phyloP scores from a whole-genome alignment of 2,329 filamentous ascomycete genomes.

The Exophiala sp. region DNA sequence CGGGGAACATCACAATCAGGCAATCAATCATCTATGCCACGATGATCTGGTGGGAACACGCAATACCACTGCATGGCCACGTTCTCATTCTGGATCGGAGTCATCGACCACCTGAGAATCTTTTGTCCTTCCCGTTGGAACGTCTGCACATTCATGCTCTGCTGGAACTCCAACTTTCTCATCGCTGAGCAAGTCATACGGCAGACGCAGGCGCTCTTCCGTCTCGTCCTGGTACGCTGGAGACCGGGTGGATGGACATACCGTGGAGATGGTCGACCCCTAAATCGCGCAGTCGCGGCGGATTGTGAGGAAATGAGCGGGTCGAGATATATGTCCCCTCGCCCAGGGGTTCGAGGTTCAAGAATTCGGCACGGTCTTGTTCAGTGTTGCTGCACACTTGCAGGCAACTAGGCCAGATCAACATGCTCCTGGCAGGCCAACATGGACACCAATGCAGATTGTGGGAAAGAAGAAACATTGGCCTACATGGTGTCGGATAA shows the following conservation, averaged over 20 bases:
- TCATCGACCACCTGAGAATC: slow-evolving; percentile 37
- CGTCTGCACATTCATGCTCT: slow-evolving; percentile 35
- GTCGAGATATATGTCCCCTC: slow-evolving; percentile 42
- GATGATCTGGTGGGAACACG: slow-evolving; percentile 39
- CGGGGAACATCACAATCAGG: slow-evolving; percentile 28
- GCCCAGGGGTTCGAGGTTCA: slow-evolving; percentile 43
- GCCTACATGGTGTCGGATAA: slow-evolving; percentile 32
- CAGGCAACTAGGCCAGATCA: too few species aligned
- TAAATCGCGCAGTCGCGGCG: slow-evolving; percentile 29
- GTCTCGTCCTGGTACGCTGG: slow-evolving; percentile 39
- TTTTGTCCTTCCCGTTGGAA: slow-evolving; percentile 38
- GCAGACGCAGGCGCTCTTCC: slow-evolving; percentile 36
- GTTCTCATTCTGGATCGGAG: slow-evolving; percentile 38
- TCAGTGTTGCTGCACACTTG: slow-evolving; percentile 23
- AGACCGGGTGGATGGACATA: slow-evolving; percentile 37
- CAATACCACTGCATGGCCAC: slow-evolving; percentile 41
- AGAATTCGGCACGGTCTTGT: slow-evolving; percentile 37
- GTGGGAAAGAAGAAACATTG: background rate
- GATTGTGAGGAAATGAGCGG: slow-evolving; percentile 39
- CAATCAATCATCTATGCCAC: slow-evolving; percentile 37
- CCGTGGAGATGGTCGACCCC: slow-evolving; percentile 38
- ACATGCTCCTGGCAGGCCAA: too few species aligned
- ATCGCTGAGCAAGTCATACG: slow-evolving; percentile 40
- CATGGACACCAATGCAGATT: too few species aligned
- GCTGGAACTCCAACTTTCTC: slow-evolving; percentile 36